Evolutionary conservation across 352 stramenopile genomes (phyloP), one percentile per base, ranked within the genome.

Genomic region (Pythium myriotylum): DNA sequence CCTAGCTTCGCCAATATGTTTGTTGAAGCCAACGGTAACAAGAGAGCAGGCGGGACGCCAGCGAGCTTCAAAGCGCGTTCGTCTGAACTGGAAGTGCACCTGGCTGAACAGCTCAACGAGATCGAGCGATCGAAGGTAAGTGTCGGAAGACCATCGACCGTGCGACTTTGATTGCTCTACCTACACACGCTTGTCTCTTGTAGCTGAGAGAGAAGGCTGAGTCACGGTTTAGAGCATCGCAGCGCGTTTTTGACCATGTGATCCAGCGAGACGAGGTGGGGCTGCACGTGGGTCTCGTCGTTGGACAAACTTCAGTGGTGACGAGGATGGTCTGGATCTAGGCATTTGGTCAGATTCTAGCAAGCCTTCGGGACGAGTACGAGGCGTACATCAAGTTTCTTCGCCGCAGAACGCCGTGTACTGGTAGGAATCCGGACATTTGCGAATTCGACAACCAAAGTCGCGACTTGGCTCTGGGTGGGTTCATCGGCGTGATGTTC

Each of bases 301-400:
- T 16, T 42, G 16, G 2, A n/a, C n/a, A n/a, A n/a, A n/a, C n/a
- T n/a, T n/a, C n/a, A n/a, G n/a, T n/a, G n/a, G n/a, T n/a, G n/a
- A n/a, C n/a, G n/a, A n/a, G n/a, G n/a, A n/a, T n/a, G n/a, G n/a
- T 42, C 50, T 59, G 46, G 0, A 22, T n/a, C 20, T 26, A 91
- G 80, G 68, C 66, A 29, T 90, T 84, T 22, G 74, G 80, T 13
- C 67, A 73, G 1, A 56, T 90, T 29, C 54, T 92, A 20, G 60
- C 68, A 4, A 76, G 65, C 29, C 87, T 92, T 46, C 78, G 83
- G 13, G 80, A 88, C 57, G 79, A 90, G 56, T 81, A 88, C 59
- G 74, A 68, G 50, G 70, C 54, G 2, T 88, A 84, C 47, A 49
- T 90, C n/a, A 56, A 80, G 9, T 67, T 64, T 45, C 54, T 60